Percentiles rank a stretch among this genome's conserved stretches.
Conservation (phyloP, 2,329 filamentous ascomycete genomes). For the Talaromyces pinophilus region DNA sequence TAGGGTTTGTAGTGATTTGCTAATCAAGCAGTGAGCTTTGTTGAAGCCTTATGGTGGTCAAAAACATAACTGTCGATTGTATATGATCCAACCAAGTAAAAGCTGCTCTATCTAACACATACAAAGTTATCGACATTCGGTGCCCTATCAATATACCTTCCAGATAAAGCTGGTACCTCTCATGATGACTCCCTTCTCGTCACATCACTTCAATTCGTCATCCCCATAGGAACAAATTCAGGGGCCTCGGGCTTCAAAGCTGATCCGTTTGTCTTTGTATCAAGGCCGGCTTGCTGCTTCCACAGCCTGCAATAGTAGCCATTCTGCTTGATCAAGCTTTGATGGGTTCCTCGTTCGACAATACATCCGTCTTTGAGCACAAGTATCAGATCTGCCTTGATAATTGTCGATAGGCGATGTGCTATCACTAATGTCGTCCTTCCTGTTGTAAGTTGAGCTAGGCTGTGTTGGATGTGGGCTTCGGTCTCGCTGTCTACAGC, state of each 20-base stretch:
- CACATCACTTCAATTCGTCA: slow-evolving; percentile 2
- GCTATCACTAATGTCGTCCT: slow-evolving; percentile 95
- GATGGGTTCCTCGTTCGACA: slow-evolving; percentile 86
- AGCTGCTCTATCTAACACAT: slow-evolving; percentile 12
- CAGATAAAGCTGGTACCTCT: neutral
- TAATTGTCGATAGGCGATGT: slow-evolving; percentile 91
- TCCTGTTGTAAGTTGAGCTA: slow-evolving; percentile 80
- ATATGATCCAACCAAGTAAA: slow-evolving; percentile 4
- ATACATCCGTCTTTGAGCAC: slow-evolving; percentile 84
- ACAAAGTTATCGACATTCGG: neutral
- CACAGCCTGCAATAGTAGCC: slow-evolving; percentile 83
- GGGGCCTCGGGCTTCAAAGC: slow-evolving; percentile 43
- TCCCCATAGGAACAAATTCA: slow-evolving; percentile 39
- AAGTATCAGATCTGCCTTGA: slow-evolving; percentile 90
- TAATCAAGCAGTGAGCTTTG: neutral
- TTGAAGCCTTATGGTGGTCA: neutral
- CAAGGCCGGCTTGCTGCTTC: slow-evolving; percentile 58
- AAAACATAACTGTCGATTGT: neutral
- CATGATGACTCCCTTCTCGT: neutral
- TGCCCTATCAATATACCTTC: slow-evolving; percentile 10
- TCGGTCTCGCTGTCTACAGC: slow-evolving; percentile 93
- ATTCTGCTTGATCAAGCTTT: slow-evolving; percentile 68
- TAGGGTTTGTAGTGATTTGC: neutral
- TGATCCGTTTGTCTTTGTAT: slow-evolving; percentile 44
- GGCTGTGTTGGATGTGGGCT: slow-evolving; percentile 86